Conservation (phyloP, 805 yeast genomes). For the Candida ulmi region DNA sequence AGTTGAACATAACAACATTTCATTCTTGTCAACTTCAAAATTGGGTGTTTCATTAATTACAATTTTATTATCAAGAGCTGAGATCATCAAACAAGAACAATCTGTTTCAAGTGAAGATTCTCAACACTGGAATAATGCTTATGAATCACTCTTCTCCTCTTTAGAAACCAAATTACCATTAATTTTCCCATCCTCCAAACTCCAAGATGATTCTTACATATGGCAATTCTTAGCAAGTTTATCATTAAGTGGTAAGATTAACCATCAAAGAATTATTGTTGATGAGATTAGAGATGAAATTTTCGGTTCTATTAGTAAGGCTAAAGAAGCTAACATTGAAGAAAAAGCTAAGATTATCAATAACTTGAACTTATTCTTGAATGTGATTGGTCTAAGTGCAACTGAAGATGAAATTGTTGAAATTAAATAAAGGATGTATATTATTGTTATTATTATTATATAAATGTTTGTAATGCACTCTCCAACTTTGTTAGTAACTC, state of each 20-base stretch:
- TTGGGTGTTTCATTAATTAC: constrained; percentile 85
- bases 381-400: constrained; percentile 94
- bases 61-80: constrained; percentile 87
- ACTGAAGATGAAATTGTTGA: constrained; percentile 86
- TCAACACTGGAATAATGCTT: constrained; percentile 67
- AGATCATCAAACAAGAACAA: constrained; percentile 82
- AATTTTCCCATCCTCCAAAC: constrained; percentile 70
- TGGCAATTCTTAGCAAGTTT: constrained; percentile 97
- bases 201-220: constrained; percentile 44
- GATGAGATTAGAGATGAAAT: constrained; percentile 93
- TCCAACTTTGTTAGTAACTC: constrained; percentile 81
- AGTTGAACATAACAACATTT: constrained; percentile 64
- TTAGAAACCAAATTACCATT: constrained; percentile 72
- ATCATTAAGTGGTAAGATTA: constrained; percentile 83
- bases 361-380: constrained; percentile 85
- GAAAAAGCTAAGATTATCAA: constrained; percentile 58
- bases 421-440: constrained; percentile 32
- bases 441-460: too few species aligned
- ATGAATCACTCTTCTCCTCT: constrained; percentile 74
- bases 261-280: constrained; percentile 88
- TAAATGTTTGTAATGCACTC: constrained; percentile 72
- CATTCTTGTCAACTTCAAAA: constrained; percentile 50
- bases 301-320: constrained; percentile 78
- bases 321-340: constrained; percentile 41
- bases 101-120: constrained; percentile 36